These are phyloP conservation scores for Tolypocladium endophyticum DNA, from an alignment of 2,329 filamentous ascomycete species.

Conservation along the genomic window DNA sequence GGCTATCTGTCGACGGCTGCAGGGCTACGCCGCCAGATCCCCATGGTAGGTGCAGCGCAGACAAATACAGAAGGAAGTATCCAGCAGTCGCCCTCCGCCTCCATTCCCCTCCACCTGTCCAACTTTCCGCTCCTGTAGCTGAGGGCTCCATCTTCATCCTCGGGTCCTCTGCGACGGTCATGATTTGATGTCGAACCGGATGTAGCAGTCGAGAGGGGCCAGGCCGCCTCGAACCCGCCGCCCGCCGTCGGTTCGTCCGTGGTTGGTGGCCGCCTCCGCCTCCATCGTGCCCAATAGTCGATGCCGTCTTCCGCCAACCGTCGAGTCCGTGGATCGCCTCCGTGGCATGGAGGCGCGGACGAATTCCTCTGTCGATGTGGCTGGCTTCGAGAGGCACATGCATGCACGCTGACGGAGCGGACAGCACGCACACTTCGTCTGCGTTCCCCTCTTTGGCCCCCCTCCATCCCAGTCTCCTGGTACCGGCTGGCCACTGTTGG, in stretches of 20 bases:
- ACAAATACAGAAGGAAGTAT: background rate
- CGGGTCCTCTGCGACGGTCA: background rate
- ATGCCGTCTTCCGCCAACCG: background rate
- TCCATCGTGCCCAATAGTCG: background rate
- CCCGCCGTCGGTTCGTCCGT: background rate
- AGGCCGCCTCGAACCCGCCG: background rate
- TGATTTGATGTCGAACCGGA: background rate
- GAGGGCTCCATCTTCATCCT: background rate
- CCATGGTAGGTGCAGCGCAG: background rate
- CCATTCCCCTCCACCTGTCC: background rate
- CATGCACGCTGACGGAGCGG: background rate
- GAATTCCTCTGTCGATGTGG: background rate
- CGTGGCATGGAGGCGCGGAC: background rate
- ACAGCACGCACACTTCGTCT: background rate
- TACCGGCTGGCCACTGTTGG: background rate
- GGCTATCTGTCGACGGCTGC: background rate
- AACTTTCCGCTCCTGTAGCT: background rate
- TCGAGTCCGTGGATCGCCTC: background rate
- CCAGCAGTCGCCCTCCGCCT: background rate
- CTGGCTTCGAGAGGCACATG: background rate
- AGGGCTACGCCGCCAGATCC: background rate
- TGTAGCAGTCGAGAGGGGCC: background rate
- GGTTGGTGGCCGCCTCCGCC: background rate
- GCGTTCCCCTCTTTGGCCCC: background rate
- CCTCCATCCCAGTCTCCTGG: background rate